Base-by-base conservation (phyloP, 2,329 filamentous ascomycete species). In the Claviceps fusiformis region DNA sequence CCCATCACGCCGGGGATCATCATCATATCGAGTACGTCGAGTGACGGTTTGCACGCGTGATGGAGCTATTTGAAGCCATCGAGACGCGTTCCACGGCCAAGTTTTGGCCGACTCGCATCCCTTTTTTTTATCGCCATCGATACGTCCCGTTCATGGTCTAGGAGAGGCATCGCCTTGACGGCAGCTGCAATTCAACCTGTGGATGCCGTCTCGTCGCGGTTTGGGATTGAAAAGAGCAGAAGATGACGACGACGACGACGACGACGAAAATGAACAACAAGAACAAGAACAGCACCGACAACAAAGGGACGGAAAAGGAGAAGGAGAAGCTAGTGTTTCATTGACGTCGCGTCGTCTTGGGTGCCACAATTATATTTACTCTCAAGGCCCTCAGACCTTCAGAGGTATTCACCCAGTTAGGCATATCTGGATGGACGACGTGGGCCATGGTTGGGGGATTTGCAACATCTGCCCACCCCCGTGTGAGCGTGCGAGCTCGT, bases 31-130 rank as follows among this genome's bases (percentile, higher is more conserved):
- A 33, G 31, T 33, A 13, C 45, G 41, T 57, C 53, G n/a, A 57
- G 53, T 50, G 53, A 57, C 37, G 55, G 29, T 53, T 50, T 46
- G 17, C 37, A 45, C 27, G 39, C 37, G 17, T 55, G 44, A 5
- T 50, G 50, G 29, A 31, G 17, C 35, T n/a, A 3, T 41, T n/a
- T 37, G 35, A 45, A 45, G 43, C 24, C 43, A 13, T 45, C 45
- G 54, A n/a, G 50, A 49, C 47, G 50, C 35, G 37, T 13, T 48
- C 24, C 17, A 17, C 17, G 24, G 19, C n/a, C 15, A 27, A 29
- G n/a, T n/a, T 8, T n/a, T 41, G 13, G 37, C 39, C 37, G 27
- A 37, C 29, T 47, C 45, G 15, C 24, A 29, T 29, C 5, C 3
- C n/a, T n/a, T 3, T 45, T 13, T 45, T 13, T 45, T 10, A 9